Evolutionary conservation across 164 flowering plant genomes (phyloP).

Genomic region (Vitis rotundifolia): DNA sequence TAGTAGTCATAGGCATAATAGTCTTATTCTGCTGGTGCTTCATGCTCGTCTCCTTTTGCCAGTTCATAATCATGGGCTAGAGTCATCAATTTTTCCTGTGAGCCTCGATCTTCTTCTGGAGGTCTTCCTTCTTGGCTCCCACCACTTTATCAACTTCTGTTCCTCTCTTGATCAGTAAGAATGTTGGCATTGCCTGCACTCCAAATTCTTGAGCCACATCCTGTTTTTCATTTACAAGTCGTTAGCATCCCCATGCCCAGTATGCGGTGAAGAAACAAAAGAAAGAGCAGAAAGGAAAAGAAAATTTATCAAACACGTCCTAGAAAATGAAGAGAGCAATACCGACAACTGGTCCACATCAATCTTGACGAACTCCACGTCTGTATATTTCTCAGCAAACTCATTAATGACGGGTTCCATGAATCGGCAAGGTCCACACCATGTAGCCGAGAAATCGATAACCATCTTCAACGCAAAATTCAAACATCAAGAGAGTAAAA

Average conservation of each 20-base stretch:
- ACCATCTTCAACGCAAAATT: slow-evolving; percentile 41
- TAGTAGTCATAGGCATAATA: too few species aligned
- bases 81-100: slow-evolving; percentile 14
- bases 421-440: slow-evolving; percentile 71
- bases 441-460: slow-evolving; percentile 64
- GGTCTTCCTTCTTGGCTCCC: slow-evolving; percentile 50
- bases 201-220: slow-evolving; percentile 39
- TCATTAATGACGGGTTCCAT: slow-evolving; percentile 54
- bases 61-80: background rate
- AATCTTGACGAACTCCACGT: slow-evolving; percentile 64
- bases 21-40: too few species aligned
- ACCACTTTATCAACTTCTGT: slow-evolving; percentile 46
- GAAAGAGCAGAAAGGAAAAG: background rate
- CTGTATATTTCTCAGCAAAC: slow-evolving; percentile 41
- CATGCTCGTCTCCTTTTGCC: too few species aligned
- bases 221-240: slow-evolving; percentile 22
- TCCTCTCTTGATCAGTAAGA: slow-evolving; percentile 48
- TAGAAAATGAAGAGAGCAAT: background rate
- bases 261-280: too few species aligned
- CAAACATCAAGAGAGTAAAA: background rate
- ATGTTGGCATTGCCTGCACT: slow-evolving; percentile 51
- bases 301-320: background rate
- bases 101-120: slow-evolving; percentile 43
- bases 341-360: slow-evolving; percentile 67
- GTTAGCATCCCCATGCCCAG: too few species aligned